phyloP scores from a whole-genome alignment of 345 rosid species.

The Aquilaria malaccensis region DNA sequence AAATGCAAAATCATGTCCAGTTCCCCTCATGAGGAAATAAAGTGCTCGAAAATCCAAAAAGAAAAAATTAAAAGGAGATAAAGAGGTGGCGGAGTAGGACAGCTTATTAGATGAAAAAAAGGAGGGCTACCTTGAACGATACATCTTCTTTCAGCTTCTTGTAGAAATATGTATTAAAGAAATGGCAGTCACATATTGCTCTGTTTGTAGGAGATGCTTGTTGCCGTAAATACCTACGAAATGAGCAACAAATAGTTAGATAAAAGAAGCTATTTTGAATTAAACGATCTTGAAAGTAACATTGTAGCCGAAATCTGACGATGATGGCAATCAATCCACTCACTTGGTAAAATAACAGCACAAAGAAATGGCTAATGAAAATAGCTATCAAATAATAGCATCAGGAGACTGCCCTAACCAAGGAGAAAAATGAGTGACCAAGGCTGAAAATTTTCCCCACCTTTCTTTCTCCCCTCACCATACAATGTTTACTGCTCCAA shows the following conservation, averaged over 20 bases:
- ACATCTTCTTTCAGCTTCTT: slow-evolving; percentile 77
- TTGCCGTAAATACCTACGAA: slow-evolving; percentile 60
- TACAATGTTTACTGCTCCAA: no score
- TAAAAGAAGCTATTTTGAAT: no score
- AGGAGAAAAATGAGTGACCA: no score
- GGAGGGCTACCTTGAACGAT: slow-evolving; percentile 46
- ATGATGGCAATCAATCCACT: no score
- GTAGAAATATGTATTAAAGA: slow-evolving; percentile 85
- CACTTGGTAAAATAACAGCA: no score
- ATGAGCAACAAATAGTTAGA: slow-evolving; percentile 3
- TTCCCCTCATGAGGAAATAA: slow-evolving; percentile 9
- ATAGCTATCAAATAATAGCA: no score
- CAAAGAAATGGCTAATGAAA: no score
- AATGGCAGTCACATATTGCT: slow-evolving; percentile 48
- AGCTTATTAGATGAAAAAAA: slow-evolving; percentile 11
- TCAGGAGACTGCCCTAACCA: no score
- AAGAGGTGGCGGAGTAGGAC: background rate
- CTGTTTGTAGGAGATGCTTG: slow-evolving; percentile 40
- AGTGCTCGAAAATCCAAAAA: background rate
- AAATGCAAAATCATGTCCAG: slow-evolving; percentile 11
- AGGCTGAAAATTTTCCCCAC: no score
- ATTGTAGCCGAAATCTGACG: no score
- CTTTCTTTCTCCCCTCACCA: no score
- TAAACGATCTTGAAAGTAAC: no score
- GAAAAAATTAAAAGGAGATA: background rate